Base-by-base conservation (phyloP, 2,329 filamentous ascomycete species). In the Diplodia mutila region DNA sequence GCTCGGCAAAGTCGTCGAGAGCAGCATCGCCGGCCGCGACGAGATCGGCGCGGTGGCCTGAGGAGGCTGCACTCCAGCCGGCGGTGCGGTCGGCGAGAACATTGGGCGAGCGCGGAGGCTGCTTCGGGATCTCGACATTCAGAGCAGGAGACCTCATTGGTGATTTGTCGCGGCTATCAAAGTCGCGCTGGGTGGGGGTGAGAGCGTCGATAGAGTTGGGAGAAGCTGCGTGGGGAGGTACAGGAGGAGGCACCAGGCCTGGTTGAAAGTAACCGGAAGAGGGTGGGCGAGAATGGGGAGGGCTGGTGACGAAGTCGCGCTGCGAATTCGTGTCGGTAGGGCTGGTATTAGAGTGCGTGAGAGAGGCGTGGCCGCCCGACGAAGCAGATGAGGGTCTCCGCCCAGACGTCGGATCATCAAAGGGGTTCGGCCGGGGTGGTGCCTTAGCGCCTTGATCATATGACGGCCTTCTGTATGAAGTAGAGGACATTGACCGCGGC, bases 1-100 rank as follows among this genome's bases (percentile, higher is more conserved):
- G 89, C 6, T 81, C 76, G 3, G 88, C 86, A 75, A 97, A 97
- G 14, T 89, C 86, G 8, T 85, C 80, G 61, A 94, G 84, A 0
- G 92, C 90, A 7, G 72, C 55, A 57, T 80, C 76, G 7, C 66
- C 66, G 11, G 66, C 66, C 7, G 57, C 57, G 12, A 51, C 39
- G 18, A 67, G 23, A n/a, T 67, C 57, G 25, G 48, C 25, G n/a
- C 66, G 66, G 34, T 61, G 66, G 46, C 65, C 65, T 9, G 66
- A 67, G 5, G 65, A 67, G 29, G 65, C n/a, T 9, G 65, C 32
- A 46, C 65, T 67, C 65, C 65, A 67, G 21, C 39, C 52, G 18
- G 39, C 18, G 39, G 54, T 61, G 34, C 53, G 53, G 32, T 67
- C 65, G 21, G 54, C 21, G 12, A 59, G 5, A 37, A 29, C 42